Conservation (phyloP, 2,329 filamentous ascomycete species). For the Lachnellula suecica region DNA sequence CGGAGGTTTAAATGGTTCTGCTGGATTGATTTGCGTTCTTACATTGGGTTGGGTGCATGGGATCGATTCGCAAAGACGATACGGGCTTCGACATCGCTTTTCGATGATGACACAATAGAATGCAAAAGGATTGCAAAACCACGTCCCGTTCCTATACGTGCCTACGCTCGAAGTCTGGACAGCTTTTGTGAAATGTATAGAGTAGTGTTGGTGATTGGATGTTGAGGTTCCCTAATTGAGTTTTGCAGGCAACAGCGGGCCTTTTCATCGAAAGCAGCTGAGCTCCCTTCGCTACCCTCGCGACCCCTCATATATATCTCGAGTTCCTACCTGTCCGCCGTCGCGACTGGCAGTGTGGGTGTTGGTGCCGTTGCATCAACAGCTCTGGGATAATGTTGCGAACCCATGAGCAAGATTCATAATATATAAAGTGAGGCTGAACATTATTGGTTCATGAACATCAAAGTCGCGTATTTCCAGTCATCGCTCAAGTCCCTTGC, state of each 20-base stretch:
- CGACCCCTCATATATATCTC: not conserved
- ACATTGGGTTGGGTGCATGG: slow-evolving; percentile 34
- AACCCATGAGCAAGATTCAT: not conserved
- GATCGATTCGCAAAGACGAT: slow-evolving; percentile 24
- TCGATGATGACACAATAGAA: slow-evolving; percentile 32
- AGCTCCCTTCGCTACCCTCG: not conserved
- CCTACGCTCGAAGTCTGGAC: slow-evolving; percentile 10
- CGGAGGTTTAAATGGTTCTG: slow-evolving; percentile 73
- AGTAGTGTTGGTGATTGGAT: slow-evolving; percentile 9
- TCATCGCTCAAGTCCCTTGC: not conserved
- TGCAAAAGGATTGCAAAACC: slow-evolving; percentile 28
- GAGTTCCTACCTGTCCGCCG: not conserved
- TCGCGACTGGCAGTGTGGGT: not conserved
- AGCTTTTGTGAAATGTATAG: slow-evolving; percentile 15
- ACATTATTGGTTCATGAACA: not conserved
- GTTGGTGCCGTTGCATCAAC: not conserved
- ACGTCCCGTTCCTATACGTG: slow-evolving; percentile 14
- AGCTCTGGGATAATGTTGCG: not conserved
- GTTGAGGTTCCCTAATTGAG: slow-evolving; percentile 10
- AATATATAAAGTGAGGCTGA: not conserved
- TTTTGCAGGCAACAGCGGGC: slow-evolving; percentile 12
- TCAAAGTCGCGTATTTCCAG: not conserved
- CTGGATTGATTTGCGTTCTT: slow-evolving; percentile 26
- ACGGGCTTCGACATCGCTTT: slow-evolving; percentile 33
- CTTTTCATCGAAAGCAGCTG: not conserved